Base-by-base conservation (phyloP, 768 basidiomycete genomes). In the Boletus sensibilis region DNA sequence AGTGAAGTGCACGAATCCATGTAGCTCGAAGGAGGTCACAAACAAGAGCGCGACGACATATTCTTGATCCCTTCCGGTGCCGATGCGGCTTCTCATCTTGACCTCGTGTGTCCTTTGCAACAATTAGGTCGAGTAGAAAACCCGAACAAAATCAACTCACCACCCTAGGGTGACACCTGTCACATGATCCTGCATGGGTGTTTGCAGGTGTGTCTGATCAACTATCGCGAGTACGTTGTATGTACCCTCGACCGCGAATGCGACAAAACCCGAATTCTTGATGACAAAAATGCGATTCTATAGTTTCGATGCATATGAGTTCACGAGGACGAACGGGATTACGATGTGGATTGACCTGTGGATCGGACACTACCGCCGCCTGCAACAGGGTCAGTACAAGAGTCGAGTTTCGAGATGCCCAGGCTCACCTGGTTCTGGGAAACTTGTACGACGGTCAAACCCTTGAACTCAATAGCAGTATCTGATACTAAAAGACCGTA, bases 401-500 rank as follows among this genome's bases (percentile, higher is more conserved):
- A 40, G 11, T 41, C 34, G 25, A 48, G 13, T 38, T 43, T 42
- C 9, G 8, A 13, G 40, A 56, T 51, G 29, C 0, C 3, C 12
- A 14, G 23, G 50, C 57, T 52, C 45, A 73, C 87, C 65, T 86
- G 85, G 65, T 93, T 93, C 75, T 92, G 91, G 1, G 88, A 88
- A 21, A 92, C 92, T 65, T 93, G 91, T 0, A 93, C 90, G n/a
- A 89, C 79, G 0, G 87, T 90, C 57, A 93, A 74, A 48, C 91
- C 91, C 47, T 84, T 79, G 68, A 92, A 92, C 59, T 87, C 83
- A 45, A 92, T 86, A 23, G 90, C 88, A 1, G 90, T 87, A 62
- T 92, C 90, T 12, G 90, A 90, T 43, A 92, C 88, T 90, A 43
- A 35, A 52, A 27, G 33, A 50, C 53, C 9, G 5, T 9, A 37